Conservation (phyloP, 805 yeast genomes). For the Kodamaea laetipori region DNA sequence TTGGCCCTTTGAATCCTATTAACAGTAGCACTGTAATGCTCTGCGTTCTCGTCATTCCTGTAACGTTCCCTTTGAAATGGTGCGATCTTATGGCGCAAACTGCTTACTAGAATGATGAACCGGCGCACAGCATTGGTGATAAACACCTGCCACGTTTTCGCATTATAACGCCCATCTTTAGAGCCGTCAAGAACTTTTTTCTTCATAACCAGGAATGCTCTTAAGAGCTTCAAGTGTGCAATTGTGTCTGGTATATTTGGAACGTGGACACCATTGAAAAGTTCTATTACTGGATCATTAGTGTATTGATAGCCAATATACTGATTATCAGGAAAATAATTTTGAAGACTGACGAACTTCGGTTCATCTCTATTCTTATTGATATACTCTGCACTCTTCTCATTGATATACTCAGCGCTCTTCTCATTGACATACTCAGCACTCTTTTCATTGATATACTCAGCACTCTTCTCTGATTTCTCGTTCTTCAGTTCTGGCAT, state of each 20-base stretch:
- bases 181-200: slow-evolving; percentile 8
- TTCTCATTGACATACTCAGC: too few species aligned
- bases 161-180: neutral
- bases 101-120: slow-evolving; percentile 22
- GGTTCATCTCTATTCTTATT: neutral
- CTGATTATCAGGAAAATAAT: neutral
- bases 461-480: too few species aligned
- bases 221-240: slow-evolving; percentile 26
- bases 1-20: neutral
- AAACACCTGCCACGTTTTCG: slow-evolving; percentile 25
- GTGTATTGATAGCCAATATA: neutral
- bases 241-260: slow-evolving; percentile 18
- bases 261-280: neutral
- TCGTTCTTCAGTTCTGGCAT: too few species aligned
- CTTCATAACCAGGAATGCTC: slow-evolving; percentile 24
- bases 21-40: neutral
- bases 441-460: too few species aligned
- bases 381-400: neutral
- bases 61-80: neutral
- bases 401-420: too few species aligned
- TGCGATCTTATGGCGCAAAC: slow-evolving; percentile 13
- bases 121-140: slow-evolving; percentile 25
- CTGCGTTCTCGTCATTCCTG: too few species aligned
- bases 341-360: neutral
- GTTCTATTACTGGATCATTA: slow-evolving; percentile 5